Evolutionary conservation across 257 asterid genomes (phyloP).

Genomic region (Solanum microdontum): DNA sequence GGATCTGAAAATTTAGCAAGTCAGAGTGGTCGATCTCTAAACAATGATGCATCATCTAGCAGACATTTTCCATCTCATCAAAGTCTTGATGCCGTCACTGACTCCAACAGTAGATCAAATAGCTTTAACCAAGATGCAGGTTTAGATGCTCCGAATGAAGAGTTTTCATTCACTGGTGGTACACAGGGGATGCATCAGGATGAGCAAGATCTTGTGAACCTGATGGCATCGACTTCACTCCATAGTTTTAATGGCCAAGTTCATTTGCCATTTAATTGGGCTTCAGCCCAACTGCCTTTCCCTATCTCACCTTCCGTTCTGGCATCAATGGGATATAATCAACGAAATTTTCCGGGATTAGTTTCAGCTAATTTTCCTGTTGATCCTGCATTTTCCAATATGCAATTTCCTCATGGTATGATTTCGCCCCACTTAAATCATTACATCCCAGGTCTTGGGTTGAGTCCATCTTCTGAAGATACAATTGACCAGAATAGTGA

Average conservation of each 20-base stretch:
- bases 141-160: slow-evolving; percentile 40
- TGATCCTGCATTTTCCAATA: slow-evolving; percentile 28
- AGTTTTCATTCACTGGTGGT: slow-evolving; percentile 42
- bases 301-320: slow-evolving; percentile 66
- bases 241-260: slow-evolving; percentile 63
- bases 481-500: slow-evolving; percentile 44
- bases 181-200: slow-evolving; percentile 56
- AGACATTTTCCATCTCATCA: slow-evolving; percentile 37
- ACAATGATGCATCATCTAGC: slow-evolving; percentile 29
- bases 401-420: slow-evolving; percentile 43
- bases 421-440: slow-evolving; percentile 51
- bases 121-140: slow-evolving; percentile 37
- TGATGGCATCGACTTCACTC: slow-evolving; percentile 74
- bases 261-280: slow-evolving; percentile 53
- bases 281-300: slow-evolving; percentile 65
- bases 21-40: slow-evolving; percentile 33
- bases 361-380: slow-evolving; percentile 29
- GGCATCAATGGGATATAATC: slow-evolving; percentile 72
- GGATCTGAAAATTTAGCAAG: slow-evolving; percentile 44
- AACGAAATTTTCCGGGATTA: slow-evolving; percentile 46
- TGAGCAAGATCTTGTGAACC: slow-evolving; percentile 79
- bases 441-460: slow-evolving; percentile 44
- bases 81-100: slow-evolving; percentile 35
- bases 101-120: slow-evolving; percentile 42
- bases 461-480: slow-evolving; percentile 45